Percentiles rank a stretch among this genome's conserved stretches.
Conservation (phyloP, 768 basidiomycete genomes). For the Tricholoma furcatifolium region DNA sequence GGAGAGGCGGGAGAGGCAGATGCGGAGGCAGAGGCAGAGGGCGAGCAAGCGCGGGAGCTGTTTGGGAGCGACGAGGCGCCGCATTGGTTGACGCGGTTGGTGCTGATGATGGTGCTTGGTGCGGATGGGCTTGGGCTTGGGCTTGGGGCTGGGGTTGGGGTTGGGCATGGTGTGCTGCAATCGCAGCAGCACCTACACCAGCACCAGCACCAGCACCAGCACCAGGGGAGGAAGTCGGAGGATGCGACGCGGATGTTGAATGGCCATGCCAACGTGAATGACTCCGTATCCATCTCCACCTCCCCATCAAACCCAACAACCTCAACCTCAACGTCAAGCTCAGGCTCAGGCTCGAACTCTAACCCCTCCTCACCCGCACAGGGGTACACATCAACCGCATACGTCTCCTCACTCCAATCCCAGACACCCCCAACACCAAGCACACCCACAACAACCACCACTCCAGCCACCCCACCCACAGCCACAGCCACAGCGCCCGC, state of each 20-base stretch:
- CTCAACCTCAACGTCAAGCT: background rate
- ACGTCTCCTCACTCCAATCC: background rate
- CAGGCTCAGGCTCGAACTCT: background rate
- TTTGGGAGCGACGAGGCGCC: slow-evolving; percentile 71
- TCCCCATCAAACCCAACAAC: background rate
- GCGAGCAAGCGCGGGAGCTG: slow-evolving; percentile 33
- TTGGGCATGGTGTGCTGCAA: too few species aligned
- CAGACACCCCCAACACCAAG: background rate
- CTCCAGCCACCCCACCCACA: background rate
- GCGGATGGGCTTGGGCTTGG: slow-evolving; percentile 41
- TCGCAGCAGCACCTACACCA: too few species aligned
- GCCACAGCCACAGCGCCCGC: background rate
- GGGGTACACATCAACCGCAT: background rate
- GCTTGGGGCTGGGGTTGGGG: too few species aligned
- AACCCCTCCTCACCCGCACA: background rate
- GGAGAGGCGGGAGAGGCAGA: background rate
- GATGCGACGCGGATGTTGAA: slow-evolving; percentile 21
- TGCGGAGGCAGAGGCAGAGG: slow-evolving; percentile 6
- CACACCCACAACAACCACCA: background rate
- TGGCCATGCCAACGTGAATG: background rate
- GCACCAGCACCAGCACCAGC: too few species aligned
- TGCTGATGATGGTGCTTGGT: slow-evolving; percentile 70
- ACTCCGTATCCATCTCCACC: background rate
- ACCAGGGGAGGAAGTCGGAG: slow-evolving; percentile 23
- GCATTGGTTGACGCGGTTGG: slow-evolving; percentile 78